Percentiles rank a stretch among this genome's conserved stretches.
These are phyloP conservation scores for Serendipita sp. DNA, from an alignment of 768 basidiomycete species.

Conservation along the genomic window DNA sequence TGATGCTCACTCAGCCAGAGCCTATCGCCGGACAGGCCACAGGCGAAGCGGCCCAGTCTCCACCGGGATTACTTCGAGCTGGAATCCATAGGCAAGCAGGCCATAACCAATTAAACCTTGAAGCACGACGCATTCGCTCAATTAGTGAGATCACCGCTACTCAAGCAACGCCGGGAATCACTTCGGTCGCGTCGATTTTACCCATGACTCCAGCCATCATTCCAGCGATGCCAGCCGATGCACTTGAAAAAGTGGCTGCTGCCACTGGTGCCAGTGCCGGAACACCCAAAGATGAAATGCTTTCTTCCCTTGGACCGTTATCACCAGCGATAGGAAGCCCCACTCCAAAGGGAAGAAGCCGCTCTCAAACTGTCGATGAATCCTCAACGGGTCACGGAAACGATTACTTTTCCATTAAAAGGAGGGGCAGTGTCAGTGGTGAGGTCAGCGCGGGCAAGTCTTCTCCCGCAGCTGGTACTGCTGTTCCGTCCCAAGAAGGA, in stretches of 20 bases:
- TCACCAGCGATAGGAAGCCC: not conserved
- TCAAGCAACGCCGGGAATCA: conserved; percentile 16
- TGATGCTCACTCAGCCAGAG: conserved; percentile 7
- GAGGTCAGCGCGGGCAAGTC: not conserved
- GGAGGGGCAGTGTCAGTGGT: not conserved
- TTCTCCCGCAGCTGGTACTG: not conserved
- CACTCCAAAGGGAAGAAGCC: conserved; percentile 4
- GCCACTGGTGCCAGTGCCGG: not conserved
- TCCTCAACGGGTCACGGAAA: conserved; percentile 10
- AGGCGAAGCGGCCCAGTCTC: not conserved
- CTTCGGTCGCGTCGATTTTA: conserved; percentile 43
- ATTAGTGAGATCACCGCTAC: conserved; percentile 14
- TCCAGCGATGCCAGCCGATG: conserved; percentile 23
- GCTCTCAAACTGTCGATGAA: conserved; percentile 12
- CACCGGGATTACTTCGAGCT: not conserved
- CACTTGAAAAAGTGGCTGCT: not conserved
- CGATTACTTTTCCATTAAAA: conserved; percentile 21
- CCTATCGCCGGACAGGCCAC: not conserved
- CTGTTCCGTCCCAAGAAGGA: not conserved
- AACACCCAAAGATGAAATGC: not conserved
- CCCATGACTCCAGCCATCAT: conserved; percentile 51
- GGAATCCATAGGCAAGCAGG: conserved; percentile 15
- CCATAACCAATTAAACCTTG: conserved; percentile 19
- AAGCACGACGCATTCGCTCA: conserved; percentile 19
- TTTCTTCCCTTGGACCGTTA: not conserved